phyloP scores from a whole-genome alignment of 2,329 filamentous ascomycete genomes.

The Meredithiella fracta region DNA sequence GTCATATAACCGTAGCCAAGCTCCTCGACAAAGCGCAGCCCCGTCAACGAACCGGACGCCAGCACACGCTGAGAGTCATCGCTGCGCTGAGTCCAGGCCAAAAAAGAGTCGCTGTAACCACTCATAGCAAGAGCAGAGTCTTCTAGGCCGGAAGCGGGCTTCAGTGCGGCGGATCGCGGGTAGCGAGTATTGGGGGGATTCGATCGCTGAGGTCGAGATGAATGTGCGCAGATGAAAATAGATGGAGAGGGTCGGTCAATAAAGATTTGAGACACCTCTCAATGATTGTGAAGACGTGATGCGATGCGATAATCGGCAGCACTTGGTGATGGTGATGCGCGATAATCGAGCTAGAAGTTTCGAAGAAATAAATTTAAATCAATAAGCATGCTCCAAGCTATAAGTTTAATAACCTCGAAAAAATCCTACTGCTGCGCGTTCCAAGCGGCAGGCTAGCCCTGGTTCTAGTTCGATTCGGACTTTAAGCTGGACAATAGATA shows the following conservation, averaged over 20 bases:
- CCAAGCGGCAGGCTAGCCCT: background rate
- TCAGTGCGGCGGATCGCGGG: background rate
- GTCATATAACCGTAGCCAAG: conserved; percentile 44
- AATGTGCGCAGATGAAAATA: background rate
- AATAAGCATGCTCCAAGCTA: background rate
- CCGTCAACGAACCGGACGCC: conserved; percentile 44
- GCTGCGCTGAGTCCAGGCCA: conserved; percentile 15
- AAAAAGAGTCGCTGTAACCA: conserved; percentile 13
- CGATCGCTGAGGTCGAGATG: background rate
- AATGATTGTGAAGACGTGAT: background rate
- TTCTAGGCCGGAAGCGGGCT: conserved; percentile 5
- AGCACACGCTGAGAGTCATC: conserved; percentile 29
- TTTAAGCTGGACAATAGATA: background rate
- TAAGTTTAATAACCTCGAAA: background rate
- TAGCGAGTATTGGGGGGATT: background rate
- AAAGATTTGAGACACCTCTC: background rate
- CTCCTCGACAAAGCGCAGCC: conserved; percentile 33
- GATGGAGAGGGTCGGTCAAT: background rate
- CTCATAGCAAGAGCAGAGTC: conserved; percentile 6
- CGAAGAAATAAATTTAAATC: background rate
- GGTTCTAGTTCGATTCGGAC: background rate
- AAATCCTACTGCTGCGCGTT: background rate
- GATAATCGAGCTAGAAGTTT: background rate
- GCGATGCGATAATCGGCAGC: background rate
- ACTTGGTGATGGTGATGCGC: background rate